Evolutionary conservation across 2,329 filamentous ascomycete species (phyloP), one percentile per base, ranked within the genome.

Genomic region (Polychaeton citri): DNA sequence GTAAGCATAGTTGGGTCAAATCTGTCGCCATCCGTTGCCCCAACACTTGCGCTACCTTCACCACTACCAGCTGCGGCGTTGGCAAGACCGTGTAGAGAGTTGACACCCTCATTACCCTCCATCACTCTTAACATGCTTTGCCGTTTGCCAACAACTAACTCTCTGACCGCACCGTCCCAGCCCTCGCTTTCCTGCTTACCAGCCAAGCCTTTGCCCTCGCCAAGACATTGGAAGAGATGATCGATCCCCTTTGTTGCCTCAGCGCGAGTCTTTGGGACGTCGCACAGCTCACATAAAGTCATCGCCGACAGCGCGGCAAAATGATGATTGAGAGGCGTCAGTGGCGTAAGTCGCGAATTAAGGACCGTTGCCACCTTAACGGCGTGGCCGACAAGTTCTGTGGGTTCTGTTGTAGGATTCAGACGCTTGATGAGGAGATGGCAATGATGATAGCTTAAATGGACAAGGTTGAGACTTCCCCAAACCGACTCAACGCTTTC

Each of bases 381-480:
- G 18, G 73, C 72, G 5, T 75, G 69, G 54, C 71, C 74, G 15
- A 81, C 58, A 12, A 78, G 64, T 39, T 79, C 71, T 2, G 64
- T 59, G 0, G 72, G 64, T 28, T 71, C 69, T 1, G 69, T 64
- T 8, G 65, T 65, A 1, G 72, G 68, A 24, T 69, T 71, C 36
- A 77, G 62, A 2, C 81, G 65, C 35, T 76, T 73, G 7, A 74
- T 66, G 13, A 84, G 62, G 6, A 83, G 64, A 41, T 76, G 73
- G 44, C 73, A 68, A 53, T 83, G 77, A 71, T 79, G 81, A 57
- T 81, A 83, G 13, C 71, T 71, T 17, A 84, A 64, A 45, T 80
- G 73, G 2, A 83, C 64, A 20, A 79, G 66, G 16, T 72, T 72
- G 18, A 77, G 61, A 30, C 67, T 65, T 9, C 64, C 59, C 52